These are phyloP conservation scores for Periconia sp. DNA, from an alignment of 2,329 filamentous ascomycete species.

Conservation along the genomic window DNA sequence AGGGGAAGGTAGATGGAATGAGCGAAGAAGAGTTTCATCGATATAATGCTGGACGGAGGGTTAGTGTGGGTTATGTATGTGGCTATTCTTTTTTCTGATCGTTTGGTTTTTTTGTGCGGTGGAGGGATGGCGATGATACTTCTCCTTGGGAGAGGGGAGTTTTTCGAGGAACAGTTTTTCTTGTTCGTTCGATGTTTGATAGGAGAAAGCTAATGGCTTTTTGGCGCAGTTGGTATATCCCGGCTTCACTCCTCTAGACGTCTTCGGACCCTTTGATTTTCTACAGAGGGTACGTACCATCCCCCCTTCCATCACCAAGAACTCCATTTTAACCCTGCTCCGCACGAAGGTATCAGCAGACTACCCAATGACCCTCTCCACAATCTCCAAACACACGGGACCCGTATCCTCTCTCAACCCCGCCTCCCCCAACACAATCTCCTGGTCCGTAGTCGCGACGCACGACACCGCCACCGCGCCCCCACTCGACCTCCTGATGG, in stretches of 20 bases:
- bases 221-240: not conserved
- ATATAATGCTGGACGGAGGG: not conserved
- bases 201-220: not conserved
- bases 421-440: slow-evolving; percentile 7
- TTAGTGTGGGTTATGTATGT: not conserved
- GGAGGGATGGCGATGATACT: no score
- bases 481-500: slow-evolving; percentile 59
- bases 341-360: not conserved
- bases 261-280: not conserved
- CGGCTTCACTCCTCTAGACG: not conserved
- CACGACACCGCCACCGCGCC: slow-evolving; percentile 55
- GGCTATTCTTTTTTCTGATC: no score
- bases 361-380: slow-evolving; percentile 1
- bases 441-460: slow-evolving; percentile 44
- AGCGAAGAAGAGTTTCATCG: not conserved
- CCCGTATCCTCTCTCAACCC: not conserved
- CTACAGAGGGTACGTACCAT: not conserved
- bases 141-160: no score
- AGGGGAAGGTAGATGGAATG: not conserved
- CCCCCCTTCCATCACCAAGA: no score
- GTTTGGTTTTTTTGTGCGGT: no score
- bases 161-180: no score
- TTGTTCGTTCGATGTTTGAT: no score
- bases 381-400: not conserved
- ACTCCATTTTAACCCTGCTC: no score